phyloP scores from a whole-genome alignment of 495 filamentous ascomycete species.

The Penicillium psychrofluorescens region DNA sequence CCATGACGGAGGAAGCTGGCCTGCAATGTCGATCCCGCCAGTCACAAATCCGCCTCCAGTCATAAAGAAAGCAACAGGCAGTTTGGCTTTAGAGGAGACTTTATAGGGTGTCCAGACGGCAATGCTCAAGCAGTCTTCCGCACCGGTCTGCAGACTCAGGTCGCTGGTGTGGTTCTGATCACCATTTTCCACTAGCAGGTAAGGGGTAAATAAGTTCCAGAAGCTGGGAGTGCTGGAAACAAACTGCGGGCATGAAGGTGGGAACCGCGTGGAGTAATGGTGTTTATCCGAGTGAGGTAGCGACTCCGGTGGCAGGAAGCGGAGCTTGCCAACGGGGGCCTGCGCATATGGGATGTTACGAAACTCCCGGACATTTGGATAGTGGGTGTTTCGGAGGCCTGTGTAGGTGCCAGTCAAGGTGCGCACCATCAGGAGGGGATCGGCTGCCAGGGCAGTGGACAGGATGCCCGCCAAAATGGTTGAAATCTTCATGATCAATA shows the following conservation, averaged over 20 bases:
- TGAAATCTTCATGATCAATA: no score
- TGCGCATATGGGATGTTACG: conserved; percentile 3
- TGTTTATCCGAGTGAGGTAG: background rate
- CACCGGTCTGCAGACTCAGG: background rate
- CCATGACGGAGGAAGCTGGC: conserved; percentile 4
- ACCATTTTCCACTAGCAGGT: conserved; percentile 1
- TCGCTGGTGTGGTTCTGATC: background rate
- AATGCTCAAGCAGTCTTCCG: conserved; percentile 45
- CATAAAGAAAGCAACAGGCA: conserved; percentile 9
- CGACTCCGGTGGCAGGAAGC: conserved; percentile 3
- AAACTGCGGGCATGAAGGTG: conserved; percentile 4
- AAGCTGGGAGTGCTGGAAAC: conserved; percentile 1
- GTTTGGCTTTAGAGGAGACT: conserved; percentile 1
- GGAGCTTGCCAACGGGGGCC: background rate
- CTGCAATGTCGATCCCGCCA: conserved; percentile 5
- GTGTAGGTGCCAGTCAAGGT: conserved; percentile 1
- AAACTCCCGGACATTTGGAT: conserved; percentile 1
- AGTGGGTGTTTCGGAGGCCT: background rate
- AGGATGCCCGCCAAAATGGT: no score
- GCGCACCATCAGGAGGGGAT: conserved; percentile 2
- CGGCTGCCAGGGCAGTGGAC: background rate
- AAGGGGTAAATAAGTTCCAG: background rate
- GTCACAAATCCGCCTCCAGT: conserved; percentile 5
- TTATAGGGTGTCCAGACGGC: conserved; percentile 34
- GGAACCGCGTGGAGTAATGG: conserved; percentile 1